Evolutionary conservation across 2,329 filamentous ascomycete species (phyloP).

Genomic region (Fusarium chaquense): DNA sequence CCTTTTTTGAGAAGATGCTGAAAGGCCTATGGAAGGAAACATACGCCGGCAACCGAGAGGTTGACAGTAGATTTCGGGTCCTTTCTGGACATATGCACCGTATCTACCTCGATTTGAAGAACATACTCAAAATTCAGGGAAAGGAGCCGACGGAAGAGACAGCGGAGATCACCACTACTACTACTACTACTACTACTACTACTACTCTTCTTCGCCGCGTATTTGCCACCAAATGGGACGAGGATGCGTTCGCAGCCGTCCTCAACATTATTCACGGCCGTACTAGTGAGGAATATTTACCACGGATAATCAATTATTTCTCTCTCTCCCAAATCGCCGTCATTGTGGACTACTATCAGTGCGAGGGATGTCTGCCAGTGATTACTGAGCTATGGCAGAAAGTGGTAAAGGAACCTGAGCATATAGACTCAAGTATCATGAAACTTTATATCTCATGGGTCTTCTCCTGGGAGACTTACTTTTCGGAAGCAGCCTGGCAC

Average conservation of each 20-base stretch:
- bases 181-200: no score
- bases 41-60: no score
- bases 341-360: conserved; percentile 26
- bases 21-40: not conserved
- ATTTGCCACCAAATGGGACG: conserved; percentile 1
- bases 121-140: no score
- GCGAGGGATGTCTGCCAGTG: no score
- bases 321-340: conserved; percentile 10
- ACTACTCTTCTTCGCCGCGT: not conserved
- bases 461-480: not conserved
- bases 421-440: not conserved
- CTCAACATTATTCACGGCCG: conserved; percentile 12
- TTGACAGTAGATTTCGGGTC: no score
- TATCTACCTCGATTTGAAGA: no score
- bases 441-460: not conserved
- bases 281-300: not conserved
- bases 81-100: no score
- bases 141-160: not conserved
- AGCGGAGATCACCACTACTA: not conserved
- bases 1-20: not conserved
- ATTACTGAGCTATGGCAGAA: no score
- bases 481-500: no score
- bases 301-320: not conserved
- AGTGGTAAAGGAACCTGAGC: no score
- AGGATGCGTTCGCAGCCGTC: not conserved